Evolutionary conservation across 164 flowering plant genomes (phyloP), one percentile per base, ranked within the genome.

Genomic region (Magnolia sinica): DNA sequence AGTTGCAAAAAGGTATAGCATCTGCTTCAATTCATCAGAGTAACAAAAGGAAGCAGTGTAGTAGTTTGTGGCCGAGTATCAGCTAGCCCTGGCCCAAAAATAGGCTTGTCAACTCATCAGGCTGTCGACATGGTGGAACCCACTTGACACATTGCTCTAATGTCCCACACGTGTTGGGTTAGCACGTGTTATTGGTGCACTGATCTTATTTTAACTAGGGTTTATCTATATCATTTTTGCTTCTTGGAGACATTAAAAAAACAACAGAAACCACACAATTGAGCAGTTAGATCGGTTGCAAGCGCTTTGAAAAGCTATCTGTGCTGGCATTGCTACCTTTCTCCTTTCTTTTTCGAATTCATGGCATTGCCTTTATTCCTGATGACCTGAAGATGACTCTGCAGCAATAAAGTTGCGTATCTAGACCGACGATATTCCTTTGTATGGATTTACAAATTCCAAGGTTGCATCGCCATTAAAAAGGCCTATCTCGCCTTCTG

Each of bases 361-460:
- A 31, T 50, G 72, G 31, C 27, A 55, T 10, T 24, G 49, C 67
- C 31, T 68, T 70, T 76, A 59, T 59, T 45, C 78, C n/a, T 58
- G 78, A 69, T 76, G 73, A 69, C 55, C 68, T 6, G 72, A 69
- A 70, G 66, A 55, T 76, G 78, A 76, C 78, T 76, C 78, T 68
- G 73, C 78, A 68, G 13, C 78, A 58, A 58, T 68, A 18, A 76
- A 69, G 65, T 69, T 69, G 72, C 18, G 8, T 19, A 8, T 20
- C n/a, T 7, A 69, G 22, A 59, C 31, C 29, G 69, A 69, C 73
- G 59, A 58, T 45, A 31, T 58, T 69, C 58, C 73, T 58, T 7
- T 55, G 58, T n/a, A 13, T n/a, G n/a, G 68, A 68, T 22, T 10
- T 45, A 20, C 22, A 69, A 31, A n/a, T 37, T 45, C 55, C 58